These are phyloP conservation scores for Suhomyces canberraensis DNA, from an alignment of 805 yeast genomes.

Conservation along the genomic window DNA sequence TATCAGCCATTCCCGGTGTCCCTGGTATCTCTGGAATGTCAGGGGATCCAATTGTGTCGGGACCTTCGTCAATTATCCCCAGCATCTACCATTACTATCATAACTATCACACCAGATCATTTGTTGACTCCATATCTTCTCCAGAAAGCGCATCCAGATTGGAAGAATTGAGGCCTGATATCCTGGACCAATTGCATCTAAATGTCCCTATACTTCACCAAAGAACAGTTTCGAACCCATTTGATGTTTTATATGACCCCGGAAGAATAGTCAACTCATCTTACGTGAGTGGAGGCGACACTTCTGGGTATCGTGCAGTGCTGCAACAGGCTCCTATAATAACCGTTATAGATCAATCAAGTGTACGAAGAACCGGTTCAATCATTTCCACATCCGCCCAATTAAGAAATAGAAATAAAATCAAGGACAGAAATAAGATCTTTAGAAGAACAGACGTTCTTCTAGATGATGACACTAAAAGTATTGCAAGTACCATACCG, in stretches of 20 bases:
- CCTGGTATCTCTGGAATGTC: not conserved
- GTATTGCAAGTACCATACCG: not conserved
- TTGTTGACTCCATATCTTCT: slow-evolving; percentile 2
- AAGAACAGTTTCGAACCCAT: slow-evolving; percentile 23
- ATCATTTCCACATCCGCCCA: slow-evolving; percentile 30
- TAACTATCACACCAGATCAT: slow-evolving; percentile 2
- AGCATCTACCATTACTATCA: slow-evolving; percentile 7
- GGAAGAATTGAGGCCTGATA: not conserved
- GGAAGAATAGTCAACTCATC: slow-evolving; percentile 1
- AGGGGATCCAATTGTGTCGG: not conserved
- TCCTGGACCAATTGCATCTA: not conserved
- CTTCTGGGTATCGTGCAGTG: not conserved
- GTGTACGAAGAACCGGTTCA: slow-evolving; percentile 24
- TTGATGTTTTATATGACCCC: slow-evolving; percentile 23
- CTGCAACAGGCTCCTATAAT: slow-evolving; percentile 18
- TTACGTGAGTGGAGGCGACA: not conserved
- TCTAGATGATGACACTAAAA: slow-evolving; percentile 3
- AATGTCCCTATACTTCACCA: slow-evolving; percentile 5
- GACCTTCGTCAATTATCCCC: slow-evolving; percentile 3
- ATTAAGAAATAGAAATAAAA: slow-evolving; percentile 27
- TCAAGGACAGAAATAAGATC: slow-evolving; percentile 28
- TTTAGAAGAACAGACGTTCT: slow-evolving; percentile 12
- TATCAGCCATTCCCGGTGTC: not conserved
- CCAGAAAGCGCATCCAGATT: not conserved
- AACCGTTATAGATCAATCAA: slow-evolving; percentile 21